A percentile compares a stretch with the other conserved stretches of the same genome.
Evolutionary conservation across 139 green algal genomes (phyloP).

Genomic region (Closterium sp.): DNA sequence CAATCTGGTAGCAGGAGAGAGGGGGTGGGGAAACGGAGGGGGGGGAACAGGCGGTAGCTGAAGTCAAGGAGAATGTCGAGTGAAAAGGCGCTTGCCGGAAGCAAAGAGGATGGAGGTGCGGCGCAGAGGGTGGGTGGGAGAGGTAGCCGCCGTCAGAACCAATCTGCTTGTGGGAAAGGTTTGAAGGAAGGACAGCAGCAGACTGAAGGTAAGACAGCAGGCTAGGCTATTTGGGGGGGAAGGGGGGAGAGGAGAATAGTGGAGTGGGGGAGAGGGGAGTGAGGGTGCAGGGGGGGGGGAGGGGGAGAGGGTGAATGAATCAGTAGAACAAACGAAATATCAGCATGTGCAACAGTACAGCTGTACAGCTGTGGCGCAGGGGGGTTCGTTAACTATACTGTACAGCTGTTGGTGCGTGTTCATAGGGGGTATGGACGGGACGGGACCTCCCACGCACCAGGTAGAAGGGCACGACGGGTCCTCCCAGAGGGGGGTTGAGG

Average conservation of each 20-base stretch:
- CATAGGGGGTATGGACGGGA: too few relatives aligned
- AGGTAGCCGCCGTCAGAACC: conserved; percentile 25
- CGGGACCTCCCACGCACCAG: not conserved
- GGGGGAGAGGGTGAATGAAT: not conserved
- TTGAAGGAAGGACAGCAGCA: too few relatives aligned
- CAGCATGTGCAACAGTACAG: too few relatives aligned
- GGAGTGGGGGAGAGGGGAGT: not conserved
- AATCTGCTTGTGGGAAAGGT: too few relatives aligned
- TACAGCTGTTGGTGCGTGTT: too few relatives aligned
- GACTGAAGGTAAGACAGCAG: not conserved
- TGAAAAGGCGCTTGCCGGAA: too few relatives aligned
- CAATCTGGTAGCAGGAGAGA: not conserved
- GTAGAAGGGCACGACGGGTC: not conserved
- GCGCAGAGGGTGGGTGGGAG: not conserved
- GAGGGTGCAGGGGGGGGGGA: not conserved
- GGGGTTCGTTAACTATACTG: too few relatives aligned
- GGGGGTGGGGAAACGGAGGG: too few relatives aligned
- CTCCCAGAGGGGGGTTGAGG: not conserved
- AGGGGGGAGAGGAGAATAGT: too few relatives aligned
- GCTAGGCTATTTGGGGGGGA: too few relatives aligned
- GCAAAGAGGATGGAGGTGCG: not conserved
- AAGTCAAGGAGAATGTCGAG: not conserved
- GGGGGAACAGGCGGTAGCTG: not conserved
- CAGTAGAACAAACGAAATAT: too few relatives aligned
- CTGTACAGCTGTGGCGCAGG: too few relatives aligned